Evolutionary conservation across 306 rosid species (phyloP).

Genomic region (Canavalia gladiata): DNA sequence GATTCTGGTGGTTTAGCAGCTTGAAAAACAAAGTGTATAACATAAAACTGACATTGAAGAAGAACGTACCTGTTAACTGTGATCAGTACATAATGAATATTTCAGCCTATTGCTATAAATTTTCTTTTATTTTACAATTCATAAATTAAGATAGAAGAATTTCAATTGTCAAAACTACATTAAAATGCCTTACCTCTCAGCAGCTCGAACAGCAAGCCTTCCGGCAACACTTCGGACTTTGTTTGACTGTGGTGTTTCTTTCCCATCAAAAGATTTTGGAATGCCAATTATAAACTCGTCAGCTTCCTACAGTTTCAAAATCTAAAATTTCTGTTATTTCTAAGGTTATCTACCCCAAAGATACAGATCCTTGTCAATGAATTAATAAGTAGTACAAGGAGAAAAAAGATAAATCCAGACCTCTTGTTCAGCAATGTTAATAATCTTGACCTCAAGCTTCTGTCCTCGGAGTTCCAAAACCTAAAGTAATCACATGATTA

Average conservation of each 20-base stretch:
- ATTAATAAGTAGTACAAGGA: not conserved
- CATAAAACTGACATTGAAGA: constrained; percentile 28
- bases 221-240: constrained; percentile 82
- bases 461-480: constrained; percentile 89
- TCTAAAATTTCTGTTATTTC: not conserved
- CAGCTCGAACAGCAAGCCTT: constrained; percentile 85
- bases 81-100: constrained; percentile 26
- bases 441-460: constrained; percentile 79
- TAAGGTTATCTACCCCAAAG: not conserved
- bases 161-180: constrained; percentile 15
- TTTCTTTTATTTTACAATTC: constrained; percentile 21
- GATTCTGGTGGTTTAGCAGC: constrained; percentile 29
- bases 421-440: constrained; percentile 79
- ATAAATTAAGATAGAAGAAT: constrained; percentile 9
- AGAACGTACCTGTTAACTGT: not conserved
- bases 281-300: constrained; percentile 93
- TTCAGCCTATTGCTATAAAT: constrained; percentile 16
- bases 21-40: constrained; percentile 5
- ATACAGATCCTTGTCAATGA: not conserved
- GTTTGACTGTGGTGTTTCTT: constrained; percentile 89
- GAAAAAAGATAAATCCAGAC: constrained; percentile 36
- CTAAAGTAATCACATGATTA: constrained; percentile 53
- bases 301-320: constrained; percentile 68
- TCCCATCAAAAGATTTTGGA: constrained; percentile 82
- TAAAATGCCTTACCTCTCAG: constrained; percentile 65